Percentiles rank a stretch among this genome's conserved stretches.
Evolutionary conservation across 225 moss, liverwort and hornwort species (phyloP).

Genomic region (Physcomitrium patens): DNA sequence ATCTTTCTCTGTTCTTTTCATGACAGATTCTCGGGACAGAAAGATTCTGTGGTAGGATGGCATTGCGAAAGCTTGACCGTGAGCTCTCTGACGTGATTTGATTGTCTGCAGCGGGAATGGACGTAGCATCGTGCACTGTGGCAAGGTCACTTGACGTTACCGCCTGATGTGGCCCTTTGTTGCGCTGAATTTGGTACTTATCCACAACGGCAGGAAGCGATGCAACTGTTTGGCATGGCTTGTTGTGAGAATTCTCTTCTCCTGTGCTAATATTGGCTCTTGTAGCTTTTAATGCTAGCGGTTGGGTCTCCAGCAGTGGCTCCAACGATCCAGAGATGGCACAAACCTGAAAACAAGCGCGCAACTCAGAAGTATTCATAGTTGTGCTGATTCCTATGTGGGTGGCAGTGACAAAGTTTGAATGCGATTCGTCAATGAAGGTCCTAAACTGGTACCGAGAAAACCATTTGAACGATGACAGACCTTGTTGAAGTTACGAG

Average conservation of each 20-base stretch:
- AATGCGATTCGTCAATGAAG: not conserved
- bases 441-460: not conserved
- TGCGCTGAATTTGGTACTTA: conserved; percentile 31
- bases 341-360: conserved; percentile 27
- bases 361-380: not conserved
- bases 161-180: conserved; percentile 11
- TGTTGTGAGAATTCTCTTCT: conserved; percentile 11
- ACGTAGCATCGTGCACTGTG: conserved; percentile 17
- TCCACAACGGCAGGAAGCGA: conserved; percentile 24
- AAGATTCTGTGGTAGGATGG: conserved; percentile 16
- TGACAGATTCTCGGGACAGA: conserved; percentile 22
- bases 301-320: conserved; percentile 42
- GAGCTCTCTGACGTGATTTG: conserved; percentile 23
- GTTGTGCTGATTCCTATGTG: not conserved
- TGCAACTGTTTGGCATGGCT: conserved; percentile 10
- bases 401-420: not conserved
- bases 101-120: conserved; percentile 24
- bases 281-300: conserved; percentile 39
- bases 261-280: conserved; percentile 29
- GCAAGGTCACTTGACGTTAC: conserved; percentile 15
- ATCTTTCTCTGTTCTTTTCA: conserved; percentile 23
- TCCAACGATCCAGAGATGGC: conserved; percentile 35
- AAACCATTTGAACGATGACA: not conserved
- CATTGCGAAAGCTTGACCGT: conserved; percentile 17
- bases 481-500: conserved; percentile 43